Conservation (phyloP, 1,284 basidiomycete species). For the Exobasidium cylindrosporum region DNA sequence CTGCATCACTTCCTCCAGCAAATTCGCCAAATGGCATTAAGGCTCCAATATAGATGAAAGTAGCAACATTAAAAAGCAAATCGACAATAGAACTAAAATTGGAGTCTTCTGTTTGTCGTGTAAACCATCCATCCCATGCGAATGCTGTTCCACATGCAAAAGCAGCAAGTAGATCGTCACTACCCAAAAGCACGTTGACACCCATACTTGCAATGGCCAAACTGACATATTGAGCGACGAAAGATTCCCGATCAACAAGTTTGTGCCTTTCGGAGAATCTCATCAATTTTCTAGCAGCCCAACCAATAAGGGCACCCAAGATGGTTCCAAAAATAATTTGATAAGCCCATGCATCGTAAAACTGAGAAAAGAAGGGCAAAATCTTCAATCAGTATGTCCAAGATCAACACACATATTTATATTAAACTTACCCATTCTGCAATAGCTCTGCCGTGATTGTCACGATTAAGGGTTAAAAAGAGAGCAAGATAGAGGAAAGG, state of each 20-base stretch:
- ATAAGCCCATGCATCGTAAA: slow-evolving; percentile 62
- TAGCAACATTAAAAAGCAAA: slow-evolving; percentile 61
- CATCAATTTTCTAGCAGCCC: slow-evolving; percentile 84
- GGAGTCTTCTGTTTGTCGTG: slow-evolving; percentile 77
- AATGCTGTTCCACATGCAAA: slow-evolving; percentile 95
- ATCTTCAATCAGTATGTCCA: too few relatives aligned
- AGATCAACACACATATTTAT: too few relatives aligned
- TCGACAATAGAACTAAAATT: slow-evolving; percentile 96
- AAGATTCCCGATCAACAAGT: slow-evolving; percentile 93
- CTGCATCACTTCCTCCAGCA: slow-evolving; percentile 26
- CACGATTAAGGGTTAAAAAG: slow-evolving; percentile 75
- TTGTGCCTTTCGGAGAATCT: slow-evolving; percentile 85
- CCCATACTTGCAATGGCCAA: slow-evolving; percentile 77
- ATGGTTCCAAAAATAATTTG: slow-evolving; percentile 77
- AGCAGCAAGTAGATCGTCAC: slow-evolving; percentile 61
- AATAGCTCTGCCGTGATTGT: slow-evolving; percentile 64
- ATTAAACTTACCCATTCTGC: too few relatives aligned
- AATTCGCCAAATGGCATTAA: slow-evolving; percentile 52
- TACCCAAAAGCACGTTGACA: slow-evolving; percentile 50
- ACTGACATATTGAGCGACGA: slow-evolving; percentile 82
- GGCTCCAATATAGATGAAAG: slow-evolving; percentile 56
- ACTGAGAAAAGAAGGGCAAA: too few relatives aligned
- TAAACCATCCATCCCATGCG: slow-evolving; percentile 91
- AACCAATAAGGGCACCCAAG: slow-evolving; percentile 77
- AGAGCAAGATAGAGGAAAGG: slow-evolving; percentile 92